Evolutionary conservation across 2,329 filamentous ascomycete genomes (phyloP), one percentile per base, ranked within the genome.

Genomic region (Beauveria rudraprayagi): DNA sequence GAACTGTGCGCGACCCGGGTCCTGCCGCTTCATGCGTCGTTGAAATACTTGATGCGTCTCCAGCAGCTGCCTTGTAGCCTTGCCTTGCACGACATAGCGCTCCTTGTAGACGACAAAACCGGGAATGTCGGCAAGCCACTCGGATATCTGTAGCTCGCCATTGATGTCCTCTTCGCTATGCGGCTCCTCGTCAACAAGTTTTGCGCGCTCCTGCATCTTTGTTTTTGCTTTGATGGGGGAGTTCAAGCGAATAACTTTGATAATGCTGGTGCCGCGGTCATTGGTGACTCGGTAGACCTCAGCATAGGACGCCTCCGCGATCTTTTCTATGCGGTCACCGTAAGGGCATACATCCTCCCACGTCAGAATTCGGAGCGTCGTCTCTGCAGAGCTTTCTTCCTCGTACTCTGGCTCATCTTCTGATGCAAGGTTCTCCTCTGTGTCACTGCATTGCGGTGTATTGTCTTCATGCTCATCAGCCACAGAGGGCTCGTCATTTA

Each of bases 91-190:
- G 34, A 87, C 72, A 61, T 86, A 85, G 8, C 82, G 77, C 68
- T 86, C 83, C 70, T 87, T 88, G 74, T 87, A 87, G 19, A 84
- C 77, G 37, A 87, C 83, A 63, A 87, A 88, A 0, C 85, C 85
- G 0, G 84, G 84, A 14, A 87, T 81, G 63, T 85, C 83, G 19
- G 84, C 83, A 19, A 88, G 73, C 74, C 80, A 82, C 68, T 88
- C 84, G 2, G 85, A 87, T 51, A 88, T 86, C 54, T 78, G 76
- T 24, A 88, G 74, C 67, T 88, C 85, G 26, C 83, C 83, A 3
- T 78, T 72, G 34, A 87, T 74, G 66, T 83, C 81, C 1, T 76
- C 75, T 62, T 82, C 80, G 2, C 74, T 72, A 61, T 83, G 83
- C 0, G 83, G 81, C 65, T 84, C 79, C 66, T 86, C 83, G 63